These are phyloP conservation scores for Leishmania lainsoni DNA, from an alignment of 208 protist genomes.

Conservation along the genomic window DNA sequence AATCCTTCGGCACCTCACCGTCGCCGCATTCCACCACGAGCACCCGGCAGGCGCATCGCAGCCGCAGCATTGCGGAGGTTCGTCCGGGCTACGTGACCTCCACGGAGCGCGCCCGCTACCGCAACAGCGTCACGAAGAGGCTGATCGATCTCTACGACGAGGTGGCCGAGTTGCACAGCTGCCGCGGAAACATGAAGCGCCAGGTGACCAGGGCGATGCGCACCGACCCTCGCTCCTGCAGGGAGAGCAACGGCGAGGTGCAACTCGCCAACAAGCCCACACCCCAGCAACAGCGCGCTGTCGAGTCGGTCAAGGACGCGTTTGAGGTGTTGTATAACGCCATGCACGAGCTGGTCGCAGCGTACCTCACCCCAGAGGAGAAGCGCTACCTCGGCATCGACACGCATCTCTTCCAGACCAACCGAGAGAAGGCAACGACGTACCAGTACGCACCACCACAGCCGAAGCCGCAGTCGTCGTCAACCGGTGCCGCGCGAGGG, in stretches of 20 bases:
- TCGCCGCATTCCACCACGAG: not conserved
- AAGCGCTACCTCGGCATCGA: slow-evolving; percentile 81
- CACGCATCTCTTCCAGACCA: slow-evolving; percentile 81
- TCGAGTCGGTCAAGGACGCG: slow-evolving; percentile 36
- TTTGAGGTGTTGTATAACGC: slow-evolving; percentile 52
- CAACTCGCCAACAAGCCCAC: slow-evolving; percentile 41
- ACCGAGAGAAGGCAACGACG: slow-evolving; percentile 35
- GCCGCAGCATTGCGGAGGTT: slow-evolving; percentile 17
- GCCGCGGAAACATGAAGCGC: slow-evolving; percentile 44
- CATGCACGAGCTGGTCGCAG: slow-evolving; percentile 59
- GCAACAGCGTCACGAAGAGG: slow-evolving; percentile 57
- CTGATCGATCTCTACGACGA: slow-evolving; percentile 68
- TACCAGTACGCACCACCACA: slow-evolving; percentile 65
- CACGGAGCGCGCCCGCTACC: slow-evolving; percentile 40
- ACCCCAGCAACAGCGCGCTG: slow-evolving; percentile 58
- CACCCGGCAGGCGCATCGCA: not conserved
- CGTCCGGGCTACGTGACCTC: slow-evolving; percentile 27
- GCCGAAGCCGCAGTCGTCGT: not conserved
- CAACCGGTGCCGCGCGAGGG: not conserved
- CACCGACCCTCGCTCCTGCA: slow-evolving; percentile 61
- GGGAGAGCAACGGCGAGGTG: slow-evolving; percentile 46
- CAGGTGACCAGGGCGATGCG: slow-evolving; percentile 70
- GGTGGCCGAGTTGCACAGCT: slow-evolving; percentile 49
- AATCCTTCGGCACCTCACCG: not conserved
- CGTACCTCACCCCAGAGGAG: slow-evolving; percentile 75